phyloP scores from a whole-genome alignment of 2,329 filamentous ascomycete genomes.

The Xylaria hypoxylon region DNA sequence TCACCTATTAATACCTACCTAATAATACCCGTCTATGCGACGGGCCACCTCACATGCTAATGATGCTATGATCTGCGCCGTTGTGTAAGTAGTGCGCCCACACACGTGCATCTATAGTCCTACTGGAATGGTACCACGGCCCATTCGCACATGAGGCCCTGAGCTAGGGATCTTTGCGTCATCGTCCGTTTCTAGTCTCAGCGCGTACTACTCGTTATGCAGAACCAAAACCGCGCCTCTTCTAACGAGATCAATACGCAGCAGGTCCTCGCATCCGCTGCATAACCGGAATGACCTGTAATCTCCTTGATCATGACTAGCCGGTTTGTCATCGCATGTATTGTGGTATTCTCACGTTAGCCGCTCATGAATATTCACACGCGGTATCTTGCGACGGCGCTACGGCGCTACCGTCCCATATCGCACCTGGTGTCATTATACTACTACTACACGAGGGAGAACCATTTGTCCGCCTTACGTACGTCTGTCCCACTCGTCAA shows the following conservation, averaged over 20 bases:
- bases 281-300: conserved; percentile 28
- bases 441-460: neutral
- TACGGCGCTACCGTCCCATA: neutral
- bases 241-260: conserved; percentile 21
- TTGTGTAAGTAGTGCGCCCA: neutral
- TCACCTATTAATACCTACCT: conserved; percentile 17
- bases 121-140: neutral
- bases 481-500: neutral
- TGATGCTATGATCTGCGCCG: conserved; percentile 15
- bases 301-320: conserved; percentile 26
- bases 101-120: conserved; percentile 12
- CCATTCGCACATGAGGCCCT: conserved; percentile 9
- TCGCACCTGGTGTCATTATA: conserved; percentile 2
- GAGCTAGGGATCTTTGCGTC: conserved; percentile 1
- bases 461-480: conserved; percentile 11
- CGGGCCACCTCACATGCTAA: conserved; percentile 10
- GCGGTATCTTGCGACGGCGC: neutral
- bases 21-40: conserved; percentile 20
- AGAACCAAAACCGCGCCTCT: conserved; percentile 20
- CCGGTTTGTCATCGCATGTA: conserved; percentile 24
- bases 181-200: conserved; percentile 13
- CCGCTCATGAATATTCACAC: neutral
- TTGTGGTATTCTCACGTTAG: neutral
- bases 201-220: conserved; percentile 20
- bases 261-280: conserved; percentile 20